These are phyloP conservation scores for Capsicum pubescens DNA, from an alignment of 257 asterid species.

Conservation along the genomic window DNA sequence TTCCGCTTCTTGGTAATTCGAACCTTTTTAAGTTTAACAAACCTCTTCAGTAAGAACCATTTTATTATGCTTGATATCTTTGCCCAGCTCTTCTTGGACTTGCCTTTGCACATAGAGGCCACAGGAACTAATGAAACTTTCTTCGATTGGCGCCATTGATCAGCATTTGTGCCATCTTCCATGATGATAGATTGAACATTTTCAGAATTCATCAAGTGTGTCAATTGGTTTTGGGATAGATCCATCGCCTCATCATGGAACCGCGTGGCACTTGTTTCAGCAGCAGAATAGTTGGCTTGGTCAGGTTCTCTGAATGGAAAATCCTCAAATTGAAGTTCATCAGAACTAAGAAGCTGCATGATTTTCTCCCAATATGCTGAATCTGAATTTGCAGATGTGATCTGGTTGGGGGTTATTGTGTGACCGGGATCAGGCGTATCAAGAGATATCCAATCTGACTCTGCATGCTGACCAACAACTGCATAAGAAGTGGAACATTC, in stretches of 20 bases:
- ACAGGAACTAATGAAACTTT: neutral
- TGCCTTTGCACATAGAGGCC: neutral
- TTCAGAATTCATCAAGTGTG: neutral
- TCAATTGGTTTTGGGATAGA: neutral
- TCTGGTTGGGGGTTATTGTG: no score
- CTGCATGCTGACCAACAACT: neutral
- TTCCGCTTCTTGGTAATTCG: neutral
- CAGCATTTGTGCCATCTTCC: neutral
- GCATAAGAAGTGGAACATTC: constrained; percentile 17
- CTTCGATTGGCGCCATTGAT: neutral
- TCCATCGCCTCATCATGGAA: neutral
- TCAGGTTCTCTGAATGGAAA: neutral
- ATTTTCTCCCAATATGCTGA: neutral
- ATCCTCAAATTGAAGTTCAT: neutral
- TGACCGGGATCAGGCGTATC: neutral
- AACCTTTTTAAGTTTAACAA: neutral
- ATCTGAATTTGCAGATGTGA: neutral
- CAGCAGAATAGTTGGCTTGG: neutral
- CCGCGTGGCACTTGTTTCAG: neutral
- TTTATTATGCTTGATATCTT: neutral
- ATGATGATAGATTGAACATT: neutral
- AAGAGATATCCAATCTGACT: neutral
- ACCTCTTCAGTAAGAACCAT: neutral
- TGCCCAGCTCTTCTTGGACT: neutral
- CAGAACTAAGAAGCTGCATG: fast-evolving